phyloP scores from a whole-genome alignment of 2,329 filamentous ascomycete species.

The Fusarium clavum region DNA sequence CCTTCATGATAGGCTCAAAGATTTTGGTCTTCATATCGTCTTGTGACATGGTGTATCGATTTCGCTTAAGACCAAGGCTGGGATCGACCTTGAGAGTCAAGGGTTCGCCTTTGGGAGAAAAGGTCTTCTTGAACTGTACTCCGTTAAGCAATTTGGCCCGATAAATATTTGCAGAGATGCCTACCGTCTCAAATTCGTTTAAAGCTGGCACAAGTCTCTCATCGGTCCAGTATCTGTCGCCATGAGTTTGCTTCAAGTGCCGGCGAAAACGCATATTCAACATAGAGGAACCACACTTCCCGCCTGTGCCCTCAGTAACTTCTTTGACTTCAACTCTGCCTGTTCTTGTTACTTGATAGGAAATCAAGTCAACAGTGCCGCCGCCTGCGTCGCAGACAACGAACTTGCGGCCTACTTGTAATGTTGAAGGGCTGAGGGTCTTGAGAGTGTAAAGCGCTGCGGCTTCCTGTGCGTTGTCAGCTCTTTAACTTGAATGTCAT shows the following conservation, averaged over 20 bases:
- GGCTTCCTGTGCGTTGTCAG: conserved; percentile 55
- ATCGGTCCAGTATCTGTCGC: conserved; percentile 57
- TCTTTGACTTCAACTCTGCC: conserved; percentile 60
- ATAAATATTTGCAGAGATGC: conserved; percentile 48
- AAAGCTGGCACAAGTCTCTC: conserved; percentile 56
- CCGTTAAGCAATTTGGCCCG: conserved; percentile 11
- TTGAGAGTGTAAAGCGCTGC: conserved; percentile 63
- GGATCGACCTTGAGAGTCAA: conserved; percentile 52
- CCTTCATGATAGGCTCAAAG: conserved; percentile 56
- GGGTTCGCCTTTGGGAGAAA: conserved; percentile 52
- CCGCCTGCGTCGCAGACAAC: conserved; percentile 67
- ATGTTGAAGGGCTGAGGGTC: conserved; percentile 54
- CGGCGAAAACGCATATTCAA: conserved; percentile 61
- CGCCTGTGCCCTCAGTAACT: conserved; percentile 61
- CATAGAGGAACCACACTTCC: conserved; percentile 62
- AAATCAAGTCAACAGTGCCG: conserved; percentile 66
- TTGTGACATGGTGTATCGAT: conserved; percentile 53
- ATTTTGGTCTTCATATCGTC: conserved; percentile 73
- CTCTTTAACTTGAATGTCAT: not conserved
- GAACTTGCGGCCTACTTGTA: conserved; percentile 60
- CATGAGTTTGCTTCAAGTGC: conserved; percentile 57
- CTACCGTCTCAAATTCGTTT: conserved; percentile 57
- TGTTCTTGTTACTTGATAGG: conserved; percentile 60
- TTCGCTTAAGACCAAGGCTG: conserved; percentile 50
- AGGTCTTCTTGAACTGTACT: conserved; percentile 54